Evolutionary conservation across 2,329 filamentous ascomycete genomes (phyloP).

Genomic region (Beauveria rudraprayagi): DNA sequence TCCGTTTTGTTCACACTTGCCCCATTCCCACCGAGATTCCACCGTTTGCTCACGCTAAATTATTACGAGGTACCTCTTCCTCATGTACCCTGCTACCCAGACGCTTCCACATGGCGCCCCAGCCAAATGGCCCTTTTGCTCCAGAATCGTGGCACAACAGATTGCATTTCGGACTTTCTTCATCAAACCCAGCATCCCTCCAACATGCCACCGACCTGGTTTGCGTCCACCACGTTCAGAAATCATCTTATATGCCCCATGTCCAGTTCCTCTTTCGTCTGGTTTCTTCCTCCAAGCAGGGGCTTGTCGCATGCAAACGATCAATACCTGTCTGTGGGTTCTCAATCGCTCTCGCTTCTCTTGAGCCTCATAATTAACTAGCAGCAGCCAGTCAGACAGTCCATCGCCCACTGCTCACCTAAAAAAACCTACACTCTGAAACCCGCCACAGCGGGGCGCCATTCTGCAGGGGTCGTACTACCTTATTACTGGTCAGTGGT

Average conservation of each 20-base stretch:
- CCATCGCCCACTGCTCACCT: neutral
- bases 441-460: constrained; percentile 9
- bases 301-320: constrained; percentile 1
- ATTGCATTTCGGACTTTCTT: neutral
- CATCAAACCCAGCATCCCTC: neutral
- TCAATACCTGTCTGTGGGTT: neutral
- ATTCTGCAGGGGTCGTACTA: neutral
- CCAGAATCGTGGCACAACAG: neutral
- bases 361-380: neutral
- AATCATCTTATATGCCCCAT: neutral
- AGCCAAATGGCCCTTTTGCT: neutral
- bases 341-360: neutral
- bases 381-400: neutral
- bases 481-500: too few relatives aligned
- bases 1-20: too few relatives aligned
- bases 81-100: neutral
- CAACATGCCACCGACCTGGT: neutral
- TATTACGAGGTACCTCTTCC: neutral
- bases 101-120: neutral
- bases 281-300: neutral
- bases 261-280: neutral
- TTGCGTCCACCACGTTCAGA: neutral
- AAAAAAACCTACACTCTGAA: constrained; percentile 2
- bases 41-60: neutral
- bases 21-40: neutral